Base-by-base conservation (phyloP, 495 filamentous ascomycete species). In the Annulohypoxylon moriforme region DNA sequence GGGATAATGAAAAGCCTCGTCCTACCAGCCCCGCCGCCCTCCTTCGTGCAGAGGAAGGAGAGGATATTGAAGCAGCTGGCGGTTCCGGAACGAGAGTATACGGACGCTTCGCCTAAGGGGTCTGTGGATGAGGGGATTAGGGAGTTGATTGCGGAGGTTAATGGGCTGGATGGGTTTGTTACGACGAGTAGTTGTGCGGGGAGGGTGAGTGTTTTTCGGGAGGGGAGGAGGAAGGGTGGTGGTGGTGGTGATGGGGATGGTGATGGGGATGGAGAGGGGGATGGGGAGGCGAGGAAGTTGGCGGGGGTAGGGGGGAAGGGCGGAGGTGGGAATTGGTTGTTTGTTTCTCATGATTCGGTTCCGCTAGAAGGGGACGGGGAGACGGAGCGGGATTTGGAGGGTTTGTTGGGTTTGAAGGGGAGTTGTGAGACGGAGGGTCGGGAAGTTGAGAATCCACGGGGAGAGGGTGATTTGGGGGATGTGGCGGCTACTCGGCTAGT, bases 171-270 rank as follows among this genome's bases (percentile, higher is more conserved):
- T 8, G 91, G 90, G 33, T 82, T 93, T 27, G 94, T 95, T 25
- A 97, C 93, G 6, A 97, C 94, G 11, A 97, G 94, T 78, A 97
- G 92, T 77, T 97, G 94, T 75, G 89, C 94, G 10, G 94, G 94
- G 36, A 83, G 94, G 29, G 86, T 94, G 31, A 93, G 89, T 69
- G 91, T 97, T 14, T 97, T 95, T 79, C 80, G 94, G 1, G 95
- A 97, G 81, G 94, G 94, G 5, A 78, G 81, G 27, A 91, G 88
- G 78, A 80, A 80, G 57, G 72, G n/a, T 2, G 27, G 53, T 22
- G n/a, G 31, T 13, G 67, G 20, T 20, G 59, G 40, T 13, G 29
- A 1, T 59, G 69, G 22, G n/a, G 68, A 55, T 5, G 71, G 16
- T n/a, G 62, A 62, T 9, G 72, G 40, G 60, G 64, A 74, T 47